These are phyloP conservation scores for Circinella minor DNA, from an alignment of 371 early-diverging fungal genomes.

Conservation along the genomic window DNA sequence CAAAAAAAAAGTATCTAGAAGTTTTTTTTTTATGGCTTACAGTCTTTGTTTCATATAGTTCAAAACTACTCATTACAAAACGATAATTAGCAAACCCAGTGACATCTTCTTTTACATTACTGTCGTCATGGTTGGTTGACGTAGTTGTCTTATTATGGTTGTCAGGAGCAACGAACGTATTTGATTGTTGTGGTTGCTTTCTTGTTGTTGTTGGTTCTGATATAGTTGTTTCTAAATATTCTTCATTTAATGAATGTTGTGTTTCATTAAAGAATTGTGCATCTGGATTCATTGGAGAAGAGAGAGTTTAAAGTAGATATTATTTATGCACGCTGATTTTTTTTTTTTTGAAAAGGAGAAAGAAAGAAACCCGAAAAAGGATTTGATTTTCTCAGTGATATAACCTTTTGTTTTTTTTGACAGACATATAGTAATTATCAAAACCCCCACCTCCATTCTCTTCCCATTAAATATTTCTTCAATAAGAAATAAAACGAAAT, in stretches of 20 bases:
- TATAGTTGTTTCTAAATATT: constrained; percentile 3
- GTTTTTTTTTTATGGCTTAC: constrained; percentile 36
- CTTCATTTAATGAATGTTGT: constrained; percentile 15
- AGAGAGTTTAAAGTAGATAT: neutral
- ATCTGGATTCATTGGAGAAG: constrained; percentile 19
- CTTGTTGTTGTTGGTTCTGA: constrained; percentile 8
- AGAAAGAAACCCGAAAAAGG: neutral
- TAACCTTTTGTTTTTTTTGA: too few species aligned
- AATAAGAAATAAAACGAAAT: too few species aligned
- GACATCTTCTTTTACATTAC: constrained; percentile 22
- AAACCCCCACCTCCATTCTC: too few species aligned
- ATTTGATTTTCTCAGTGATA: too few species aligned
- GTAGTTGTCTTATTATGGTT: neutral
- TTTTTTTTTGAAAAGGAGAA: neutral
- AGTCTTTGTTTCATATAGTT: constrained; percentile 86
- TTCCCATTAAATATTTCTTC: too few species aligned
- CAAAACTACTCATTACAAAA: constrained; percentile 64
- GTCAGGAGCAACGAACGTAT: neutral
- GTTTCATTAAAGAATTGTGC: constrained; percentile 22
- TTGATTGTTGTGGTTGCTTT: neutral
- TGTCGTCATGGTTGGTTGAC: neutral
- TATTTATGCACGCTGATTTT: too few species aligned
- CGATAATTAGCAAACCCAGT: constrained; percentile 35
- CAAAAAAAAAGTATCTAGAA: neutral
- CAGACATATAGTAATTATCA: too few species aligned